Conservation (phyloP, 2,329 filamentous ascomycete species). For the Trichoderma afroharzianum region DNA sequence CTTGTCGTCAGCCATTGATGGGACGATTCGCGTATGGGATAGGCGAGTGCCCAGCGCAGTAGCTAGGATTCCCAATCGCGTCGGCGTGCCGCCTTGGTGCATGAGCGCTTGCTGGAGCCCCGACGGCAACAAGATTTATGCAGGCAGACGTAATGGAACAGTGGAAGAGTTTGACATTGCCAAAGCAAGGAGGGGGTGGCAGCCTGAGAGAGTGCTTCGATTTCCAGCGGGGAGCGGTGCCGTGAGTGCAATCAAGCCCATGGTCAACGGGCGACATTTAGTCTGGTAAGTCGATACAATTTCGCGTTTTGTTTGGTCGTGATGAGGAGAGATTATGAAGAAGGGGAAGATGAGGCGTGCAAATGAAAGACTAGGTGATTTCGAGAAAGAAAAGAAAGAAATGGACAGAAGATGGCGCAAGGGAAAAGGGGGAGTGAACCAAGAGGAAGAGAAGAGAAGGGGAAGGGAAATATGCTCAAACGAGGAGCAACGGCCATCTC, state of each 20-base stretch:
- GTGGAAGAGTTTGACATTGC: conserved; percentile 93
- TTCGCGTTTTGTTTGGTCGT: background rate
- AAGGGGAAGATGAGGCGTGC: no score
- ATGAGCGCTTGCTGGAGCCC: conserved; percentile 97
- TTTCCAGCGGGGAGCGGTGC: conserved; percentile 87
- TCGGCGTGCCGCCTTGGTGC: conserved; percentile 87
- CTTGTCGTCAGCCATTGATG: conserved; percentile 82
- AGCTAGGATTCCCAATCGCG: conserved; percentile 70
- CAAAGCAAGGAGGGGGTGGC: conserved; percentile 63
- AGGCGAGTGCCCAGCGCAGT: conserved; percentile 70
- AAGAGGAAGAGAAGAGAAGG: background rate
- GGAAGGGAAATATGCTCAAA: background rate
- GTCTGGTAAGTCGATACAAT: conserved; percentile 55
- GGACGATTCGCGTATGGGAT: conserved; percentile 91
- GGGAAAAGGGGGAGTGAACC: background rate
- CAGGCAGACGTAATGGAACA: conserved; percentile 82
- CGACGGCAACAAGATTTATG: conserved; percentile 93
- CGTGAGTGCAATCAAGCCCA: conserved; percentile 81
- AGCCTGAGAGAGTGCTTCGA: conserved; percentile 74
- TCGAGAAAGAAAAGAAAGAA: background rate
- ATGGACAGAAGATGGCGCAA: background rate
- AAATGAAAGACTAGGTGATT: background rate
- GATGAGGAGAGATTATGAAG: background rate
- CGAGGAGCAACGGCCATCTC: background rate
- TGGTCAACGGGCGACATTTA: conserved; percentile 89